Evolutionary conservation across 345 rosid genomes (phyloP).

Genomic region (Brassica nigra): DNA sequence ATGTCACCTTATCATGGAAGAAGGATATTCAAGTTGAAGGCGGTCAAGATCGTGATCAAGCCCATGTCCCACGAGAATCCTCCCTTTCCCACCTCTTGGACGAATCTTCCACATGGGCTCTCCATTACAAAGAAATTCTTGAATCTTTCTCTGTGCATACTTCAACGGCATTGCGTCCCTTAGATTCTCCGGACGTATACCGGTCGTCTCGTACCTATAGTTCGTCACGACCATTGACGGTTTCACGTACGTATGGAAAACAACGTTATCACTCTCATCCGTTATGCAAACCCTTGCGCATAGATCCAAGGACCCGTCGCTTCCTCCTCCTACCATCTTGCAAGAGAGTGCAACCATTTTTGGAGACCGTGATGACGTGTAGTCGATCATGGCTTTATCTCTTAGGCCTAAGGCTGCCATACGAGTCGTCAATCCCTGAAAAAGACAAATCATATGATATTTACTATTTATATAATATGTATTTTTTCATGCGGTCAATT

Average conservation of each 20-base stretch:
- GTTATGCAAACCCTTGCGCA: constrained; percentile 81
- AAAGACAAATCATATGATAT: neutral
- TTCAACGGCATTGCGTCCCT: constrained; percentile 73
- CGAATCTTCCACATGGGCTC: constrained; percentile 93
- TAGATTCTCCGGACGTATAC: constrained; percentile 71
- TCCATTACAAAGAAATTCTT: constrained; percentile 85
- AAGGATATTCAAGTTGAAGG: constrained; percentile 79
- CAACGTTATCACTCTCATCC: constrained; percentile 70
- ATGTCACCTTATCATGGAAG: constrained; percentile 69
- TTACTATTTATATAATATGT: neutral
- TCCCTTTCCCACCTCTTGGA: constrained; percentile 69
- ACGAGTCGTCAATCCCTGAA: constrained; percentile 57
- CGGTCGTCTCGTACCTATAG: constrained; percentile 82
- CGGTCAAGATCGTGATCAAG: constrained; percentile 76
- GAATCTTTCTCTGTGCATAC: constrained; percentile 76
- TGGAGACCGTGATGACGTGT: constrained; percentile 48
- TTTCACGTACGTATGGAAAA: constrained; percentile 80
- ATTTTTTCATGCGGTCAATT: neutral
- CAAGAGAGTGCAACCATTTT: constrained; percentile 76
- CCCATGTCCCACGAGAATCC: constrained; percentile 94
- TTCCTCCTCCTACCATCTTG: constrained; percentile 96
- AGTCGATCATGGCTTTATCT: constrained; percentile 56
- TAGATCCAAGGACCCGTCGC: constrained; percentile 78
- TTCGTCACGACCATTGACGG: constrained; percentile 74
- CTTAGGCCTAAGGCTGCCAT: constrained; percentile 66